These are phyloP conservation scores for Pichia eremophila DNA, from an alignment of 805 yeast species.

Conservation along the genomic window DNA sequence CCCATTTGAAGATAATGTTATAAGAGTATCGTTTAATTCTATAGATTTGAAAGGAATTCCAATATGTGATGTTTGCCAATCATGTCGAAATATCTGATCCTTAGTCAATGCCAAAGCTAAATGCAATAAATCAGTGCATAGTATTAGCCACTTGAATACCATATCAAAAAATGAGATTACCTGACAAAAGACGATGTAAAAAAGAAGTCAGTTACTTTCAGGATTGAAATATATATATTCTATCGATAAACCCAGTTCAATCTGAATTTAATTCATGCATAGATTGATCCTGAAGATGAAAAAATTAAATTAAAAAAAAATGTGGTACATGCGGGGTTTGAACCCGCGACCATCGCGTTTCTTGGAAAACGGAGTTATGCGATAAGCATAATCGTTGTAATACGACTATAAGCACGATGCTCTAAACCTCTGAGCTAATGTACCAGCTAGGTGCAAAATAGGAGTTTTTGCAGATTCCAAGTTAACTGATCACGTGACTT, in stretches of 20 bases:
- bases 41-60: constrained; percentile 28
- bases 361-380: constrained; percentile 41
- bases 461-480: too few species aligned
- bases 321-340: constrained; percentile 55
- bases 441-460: constrained; percentile 24
- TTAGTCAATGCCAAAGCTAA: constrained; percentile 11
- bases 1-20: constrained; percentile 21
- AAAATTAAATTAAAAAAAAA: too few species aligned
- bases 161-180: too few species aligned
- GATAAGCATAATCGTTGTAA: constrained; percentile 40
- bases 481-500: too few species aligned
- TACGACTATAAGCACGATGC: constrained; percentile 69
- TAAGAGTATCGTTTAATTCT: constrained; percentile 9
- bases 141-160: background rate
- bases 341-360: constrained; percentile 78
- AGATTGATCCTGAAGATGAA: too few species aligned
- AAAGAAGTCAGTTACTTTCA: too few species aligned
- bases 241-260: too few species aligned
- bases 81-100: constrained; percentile 46
- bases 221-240: too few species aligned
- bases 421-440: constrained; percentile 72
- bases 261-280: too few species aligned
- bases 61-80: constrained; percentile 43
- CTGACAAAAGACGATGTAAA: too few species aligned
- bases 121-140: background rate